phyloP scores from a whole-genome alignment of 805 yeast genomes.

The Candida glaebosa region DNA sequence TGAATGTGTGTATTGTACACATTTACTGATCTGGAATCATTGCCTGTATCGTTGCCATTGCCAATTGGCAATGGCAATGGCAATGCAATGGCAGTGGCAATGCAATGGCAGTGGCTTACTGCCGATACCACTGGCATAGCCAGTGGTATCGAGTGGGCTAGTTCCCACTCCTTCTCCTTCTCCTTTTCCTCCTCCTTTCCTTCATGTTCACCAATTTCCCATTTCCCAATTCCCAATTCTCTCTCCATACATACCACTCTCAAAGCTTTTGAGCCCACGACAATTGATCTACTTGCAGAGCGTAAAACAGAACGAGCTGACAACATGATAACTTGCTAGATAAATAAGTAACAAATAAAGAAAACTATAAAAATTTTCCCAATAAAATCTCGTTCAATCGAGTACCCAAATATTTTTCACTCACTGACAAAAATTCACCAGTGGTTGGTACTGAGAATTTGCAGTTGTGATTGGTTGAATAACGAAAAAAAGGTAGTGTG shows the following conservation, averaged over 20 bases:
- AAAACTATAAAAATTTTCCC: conserved; percentile 7
- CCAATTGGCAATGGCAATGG: too few species aligned
- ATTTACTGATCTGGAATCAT: too few species aligned
- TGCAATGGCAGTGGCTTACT: too few species aligned
- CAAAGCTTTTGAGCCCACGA: conserved; percentile 35
- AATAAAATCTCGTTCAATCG: conserved; percentile 1
- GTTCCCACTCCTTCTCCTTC: too few species aligned
- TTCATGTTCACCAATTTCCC: too few species aligned
- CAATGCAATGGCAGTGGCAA: too few species aligned
- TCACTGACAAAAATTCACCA: not conserved
- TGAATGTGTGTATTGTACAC: too few species aligned
- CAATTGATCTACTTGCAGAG: conserved; percentile 78
- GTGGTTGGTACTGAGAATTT: not conserved
- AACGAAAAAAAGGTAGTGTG: not conserved
- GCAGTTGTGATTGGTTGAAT: not conserved
- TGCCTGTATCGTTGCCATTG: too few species aligned
- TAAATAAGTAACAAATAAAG: conserved; percentile 5
- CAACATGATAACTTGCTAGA: conserved; percentile 47
- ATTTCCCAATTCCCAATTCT: not conserved
- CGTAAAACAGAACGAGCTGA: conserved; percentile 83
- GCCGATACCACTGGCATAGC: too few species aligned
- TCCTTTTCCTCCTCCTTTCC: too few species aligned
- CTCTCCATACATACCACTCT: conserved; percentile 29
- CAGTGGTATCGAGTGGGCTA: too few species aligned
- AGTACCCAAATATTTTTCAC: not conserved